phyloP scores from a whole-genome alignment of 192 early-diverging fungal species.

The Coemansia sp. region DNA sequence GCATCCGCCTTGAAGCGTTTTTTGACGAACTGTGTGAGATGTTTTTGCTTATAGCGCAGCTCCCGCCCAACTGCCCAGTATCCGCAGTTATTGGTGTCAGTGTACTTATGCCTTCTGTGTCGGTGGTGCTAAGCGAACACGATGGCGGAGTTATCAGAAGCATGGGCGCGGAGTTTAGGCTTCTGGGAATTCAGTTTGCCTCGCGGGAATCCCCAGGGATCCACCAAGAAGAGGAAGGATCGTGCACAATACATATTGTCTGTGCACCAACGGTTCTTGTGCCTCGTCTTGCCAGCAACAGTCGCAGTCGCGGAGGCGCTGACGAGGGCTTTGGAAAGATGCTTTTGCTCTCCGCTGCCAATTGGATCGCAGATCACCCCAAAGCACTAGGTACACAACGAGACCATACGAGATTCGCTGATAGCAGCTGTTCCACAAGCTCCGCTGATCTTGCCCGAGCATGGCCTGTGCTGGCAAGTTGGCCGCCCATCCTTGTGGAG shows the following conservation, averaged over 20 bases:
- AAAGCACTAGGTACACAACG: not conserved
- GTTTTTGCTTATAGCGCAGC: conserved; percentile 6
- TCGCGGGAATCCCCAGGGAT: not conserved
- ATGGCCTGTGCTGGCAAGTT: conserved; percentile 36
- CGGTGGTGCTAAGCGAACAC: conserved; percentile 18
- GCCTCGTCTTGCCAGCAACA: conserved; percentile 21
- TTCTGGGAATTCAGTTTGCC: conserved; percentile 28
- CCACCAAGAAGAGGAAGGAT: not conserved
- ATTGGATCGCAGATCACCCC: conserved; percentile 10
- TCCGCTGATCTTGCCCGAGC: not conserved
- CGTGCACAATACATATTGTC: conserved; percentile 4
- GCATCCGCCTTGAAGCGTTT: conserved; percentile 31
- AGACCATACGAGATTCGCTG: not conserved
- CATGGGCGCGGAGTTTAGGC: conserved; percentile 4
- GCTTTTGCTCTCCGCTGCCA: conserved; percentile 21
- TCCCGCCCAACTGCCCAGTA: conserved; percentile 5
- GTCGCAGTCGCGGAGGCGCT: not conserved
- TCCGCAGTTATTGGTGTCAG: conserved; percentile 30
- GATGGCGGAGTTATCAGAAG: not conserved
- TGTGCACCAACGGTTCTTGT: conserved; percentile 34
- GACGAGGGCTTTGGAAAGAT: conserved; percentile 21
- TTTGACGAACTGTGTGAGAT: conserved; percentile 19
- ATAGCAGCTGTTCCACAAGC: not conserved
- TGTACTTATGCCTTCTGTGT: conserved; percentile 33
- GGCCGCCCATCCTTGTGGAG: conserved; percentile 27